Evolutionary conservation across 179 eudicot species (phyloP), one percentile per base, ranked within the genome.

Genomic region (Amaranthus tricolor): DNA sequence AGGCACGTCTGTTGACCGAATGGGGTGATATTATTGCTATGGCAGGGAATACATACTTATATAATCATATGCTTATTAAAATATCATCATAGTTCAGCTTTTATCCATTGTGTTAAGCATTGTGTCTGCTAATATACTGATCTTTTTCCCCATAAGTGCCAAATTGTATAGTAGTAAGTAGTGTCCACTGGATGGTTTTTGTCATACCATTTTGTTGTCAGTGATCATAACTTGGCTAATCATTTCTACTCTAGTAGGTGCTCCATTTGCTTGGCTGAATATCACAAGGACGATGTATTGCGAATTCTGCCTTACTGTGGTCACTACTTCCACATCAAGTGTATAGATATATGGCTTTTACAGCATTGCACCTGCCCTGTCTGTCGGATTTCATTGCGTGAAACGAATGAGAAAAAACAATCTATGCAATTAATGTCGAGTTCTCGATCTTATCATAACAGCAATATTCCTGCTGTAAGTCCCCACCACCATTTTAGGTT

Each of bases 341-440:
- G 98, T 81, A 89, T 94, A 50, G 98, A 89, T 82, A 84, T 89
- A 73, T 94, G 98, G 98, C 86, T 94, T 61, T 90, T 89, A 60
- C 96, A 92, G 72, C 91, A 90, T 72, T 89, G 91, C 73, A 94
- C 98, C 62, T 94, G 98, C 68, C 98, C 98, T 3, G 91, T 94
- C 49, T 94, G 98, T 68, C 89, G 98, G 20, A 72, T 90, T 55
- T 94, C 98, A 0, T 80, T 94, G 72, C 93, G 96, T 2, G 98
- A 86, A 11, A 66, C 79, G 20, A 82, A 82, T 50, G 90, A 88
- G 76, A 89, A 84, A 75, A 89, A 86, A 76, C 85, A 89, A 54
- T 79, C 82, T 45, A 85, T 89, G 93, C 97, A 86, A 65, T 89
- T 93, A 10, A 62, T 92, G 80, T 84, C 90, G 79, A 86, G 96